phyloP scores from a whole-genome alignment of 805 yeast genomes.

The Metschnikowia dekortorum region DNA sequence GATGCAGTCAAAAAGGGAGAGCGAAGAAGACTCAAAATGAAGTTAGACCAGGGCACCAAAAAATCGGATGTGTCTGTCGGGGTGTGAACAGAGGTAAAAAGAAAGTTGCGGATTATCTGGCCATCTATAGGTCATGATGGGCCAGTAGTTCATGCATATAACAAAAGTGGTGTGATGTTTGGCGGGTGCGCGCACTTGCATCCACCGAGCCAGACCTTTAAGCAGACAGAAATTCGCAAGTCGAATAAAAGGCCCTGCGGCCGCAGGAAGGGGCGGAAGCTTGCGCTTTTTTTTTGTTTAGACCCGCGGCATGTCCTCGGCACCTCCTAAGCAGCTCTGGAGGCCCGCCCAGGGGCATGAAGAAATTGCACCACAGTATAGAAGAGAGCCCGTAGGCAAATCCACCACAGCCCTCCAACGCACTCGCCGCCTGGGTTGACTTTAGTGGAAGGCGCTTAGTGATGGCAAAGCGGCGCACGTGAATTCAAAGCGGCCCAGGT shows the following conservation, averaged over 20 bases:
- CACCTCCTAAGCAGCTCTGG: too few relatives aligned
- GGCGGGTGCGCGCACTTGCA: neutral
- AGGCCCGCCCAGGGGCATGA: too few relatives aligned
- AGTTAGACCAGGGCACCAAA: neutral
- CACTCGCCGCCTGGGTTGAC: too few relatives aligned
- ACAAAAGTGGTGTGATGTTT: slow-evolving; percentile 4
- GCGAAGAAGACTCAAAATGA: neutral
- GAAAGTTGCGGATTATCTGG: neutral
- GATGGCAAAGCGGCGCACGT: too few relatives aligned
- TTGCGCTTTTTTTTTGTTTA: neutral
- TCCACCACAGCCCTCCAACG: too few relatives aligned
- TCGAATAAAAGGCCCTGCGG: too few relatives aligned
- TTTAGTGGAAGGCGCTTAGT: too few relatives aligned
- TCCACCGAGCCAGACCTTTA: neutral
- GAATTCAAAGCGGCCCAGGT: too few relatives aligned
- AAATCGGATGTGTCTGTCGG: neutral
- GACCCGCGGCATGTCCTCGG: too few relatives aligned
- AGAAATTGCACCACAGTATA: too few relatives aligned
- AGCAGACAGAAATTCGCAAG: neutral
- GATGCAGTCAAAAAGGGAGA: neutral
- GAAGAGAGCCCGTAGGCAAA: too few relatives aligned
- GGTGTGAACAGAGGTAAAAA: neutral
- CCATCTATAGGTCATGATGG: neutral
- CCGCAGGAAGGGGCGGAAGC: neutral
- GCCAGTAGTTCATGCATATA: neutral